These are phyloP conservation scores for Populus hybrid DNA, from an alignment of 441 rosid genomes.

Conservation along the genomic window DNA sequence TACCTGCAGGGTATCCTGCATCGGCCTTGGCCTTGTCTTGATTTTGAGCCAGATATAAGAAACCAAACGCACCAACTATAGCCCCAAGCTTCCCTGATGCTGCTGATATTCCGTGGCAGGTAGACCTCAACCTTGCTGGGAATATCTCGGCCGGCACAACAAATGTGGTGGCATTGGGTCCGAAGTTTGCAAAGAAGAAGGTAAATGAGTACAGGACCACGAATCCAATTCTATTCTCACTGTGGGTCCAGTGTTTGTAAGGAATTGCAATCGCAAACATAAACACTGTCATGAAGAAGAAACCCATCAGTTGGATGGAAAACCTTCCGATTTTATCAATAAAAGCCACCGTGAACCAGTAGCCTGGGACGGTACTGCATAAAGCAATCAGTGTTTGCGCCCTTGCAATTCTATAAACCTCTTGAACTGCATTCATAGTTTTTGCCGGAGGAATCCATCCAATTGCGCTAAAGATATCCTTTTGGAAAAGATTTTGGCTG, in stretches of 20 bases:
- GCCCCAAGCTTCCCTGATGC: constrained; percentile 65
- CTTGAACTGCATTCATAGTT: constrained; percentile 56
- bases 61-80: constrained; percentile 66
- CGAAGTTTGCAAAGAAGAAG: constrained; percentile 70
- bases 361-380: constrained; percentile 63
- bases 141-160: constrained; percentile 77
- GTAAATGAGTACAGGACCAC: constrained; percentile 53
- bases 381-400: constrained; percentile 51
- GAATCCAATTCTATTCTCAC: constrained; percentile 50
- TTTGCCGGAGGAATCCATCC: constrained; percentile 63
- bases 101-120: constrained; percentile 69
- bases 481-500: constrained; percentile 61
- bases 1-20: constrained; percentile 66
- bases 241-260: constrained; percentile 55
- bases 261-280: constrained; percentile 69
- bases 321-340: constrained; percentile 60
- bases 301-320: constrained; percentile 61
- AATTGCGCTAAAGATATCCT: constrained; percentile 59
- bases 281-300: constrained; percentile 71
- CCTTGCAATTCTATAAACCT: constrained; percentile 29
- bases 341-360: constrained; percentile 62
- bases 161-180: constrained; percentile 68
- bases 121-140: constrained; percentile 64
- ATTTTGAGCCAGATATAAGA: constrained; percentile 54
- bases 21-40: constrained; percentile 52